Base-by-base conservation (phyloP, 2,329 filamentous ascomycete genomes). In the Endoconidiophora polonica region DNA sequence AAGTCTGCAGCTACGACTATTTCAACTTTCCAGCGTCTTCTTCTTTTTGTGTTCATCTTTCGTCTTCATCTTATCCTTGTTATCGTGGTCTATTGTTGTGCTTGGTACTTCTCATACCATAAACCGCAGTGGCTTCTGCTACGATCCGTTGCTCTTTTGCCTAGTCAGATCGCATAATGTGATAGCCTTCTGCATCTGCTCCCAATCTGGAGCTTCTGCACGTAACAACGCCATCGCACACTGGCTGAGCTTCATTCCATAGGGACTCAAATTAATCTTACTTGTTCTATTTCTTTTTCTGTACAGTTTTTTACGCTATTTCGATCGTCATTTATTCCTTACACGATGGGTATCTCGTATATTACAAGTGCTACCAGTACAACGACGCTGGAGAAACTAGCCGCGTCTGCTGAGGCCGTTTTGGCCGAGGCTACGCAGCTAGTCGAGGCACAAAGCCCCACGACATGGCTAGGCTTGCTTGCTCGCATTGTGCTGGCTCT, bases 381-480 rank as follows among this genome's bases (percentile, higher is more conserved):
- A 24, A 47, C 47, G 7, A 26, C 44, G n/a, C 20, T 53, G 29
- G 47, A 53, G 39, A 50, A 42, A 20, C 37, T 50, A 9, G 43
- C 44, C 4, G 24, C 44, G 20, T 50, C 49, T 2, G 51, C 51
- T 4, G 43, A 36, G 29, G 47, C 51, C 18, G 51, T 43, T 7
- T 42, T 52, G 29, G 40, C 44, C 9, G 50, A 46, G 40, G 49
- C 49, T 26, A 46, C 23, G 14, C 42, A 50, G 14, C 29, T 50
- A 33, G 18, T 49, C 7, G 51, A 53, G 12, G 48, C 26, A n/a
- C 51, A 53, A 29, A 39, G 18, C 2, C 63, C 68, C 2, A 66
- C 65, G 14, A 71, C 74, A 41, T 80, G 76, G 76, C 66, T 80
- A 43, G 73, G 75, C 20, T 61, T 76, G 48, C 62, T 79, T 49